phyloP scores from a whole-genome alignment of 371 early-diverging fungal species.

The Syncephalastrum monosporum region DNA sequence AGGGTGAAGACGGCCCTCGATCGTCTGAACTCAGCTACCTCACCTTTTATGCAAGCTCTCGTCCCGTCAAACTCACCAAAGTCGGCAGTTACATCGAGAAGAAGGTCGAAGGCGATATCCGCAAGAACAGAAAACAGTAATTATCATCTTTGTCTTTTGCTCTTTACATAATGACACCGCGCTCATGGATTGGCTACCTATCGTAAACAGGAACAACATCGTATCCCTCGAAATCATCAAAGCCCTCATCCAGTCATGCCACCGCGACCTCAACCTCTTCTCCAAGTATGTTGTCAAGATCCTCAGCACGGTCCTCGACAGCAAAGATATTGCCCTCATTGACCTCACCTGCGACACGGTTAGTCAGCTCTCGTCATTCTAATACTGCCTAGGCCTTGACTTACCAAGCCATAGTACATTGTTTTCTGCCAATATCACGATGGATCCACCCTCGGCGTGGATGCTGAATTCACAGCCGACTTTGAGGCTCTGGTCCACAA shows the following conservation, averaged over 20 bases:
- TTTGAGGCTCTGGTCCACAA: conserved; percentile 48
- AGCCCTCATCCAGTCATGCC: conserved; percentile 70
- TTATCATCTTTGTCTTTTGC: conserved; percentile 14
- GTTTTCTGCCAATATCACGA: conserved; percentile 66
- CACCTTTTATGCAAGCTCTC: conserved; percentile 84
- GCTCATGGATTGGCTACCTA: neutral
- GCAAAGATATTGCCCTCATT: conserved; percentile 45
- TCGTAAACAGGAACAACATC: conserved; percentile 34
- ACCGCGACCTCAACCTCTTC: conserved; percentile 78
- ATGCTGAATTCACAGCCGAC: conserved; percentile 57
- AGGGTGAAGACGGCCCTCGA: conserved; percentile 80
- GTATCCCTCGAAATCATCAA: conserved; percentile 72
- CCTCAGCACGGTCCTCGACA: conserved; percentile 50
- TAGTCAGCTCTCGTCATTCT: conserved; percentile 2
- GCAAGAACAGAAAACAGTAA: conserved; percentile 63
- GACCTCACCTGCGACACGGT: conserved; percentile 58
- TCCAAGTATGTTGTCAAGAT: conserved; percentile 72
- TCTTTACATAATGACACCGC: too few relatives aligned
- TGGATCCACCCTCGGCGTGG: conserved; percentile 65
- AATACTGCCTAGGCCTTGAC: neutral
- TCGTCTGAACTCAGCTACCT: conserved; percentile 86
- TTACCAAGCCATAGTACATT: conserved; percentile 51
- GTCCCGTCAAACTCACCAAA: conserved; percentile 91
- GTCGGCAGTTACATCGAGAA: conserved; percentile 85
- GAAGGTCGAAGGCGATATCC: conserved; percentile 67